A percentile compares a stretch with the other conserved stretches of the same genome.
Evolutionary conservation across 441 rosid genomes (phyloP).

Genomic region (Flueggea neowawraea): DNA sequence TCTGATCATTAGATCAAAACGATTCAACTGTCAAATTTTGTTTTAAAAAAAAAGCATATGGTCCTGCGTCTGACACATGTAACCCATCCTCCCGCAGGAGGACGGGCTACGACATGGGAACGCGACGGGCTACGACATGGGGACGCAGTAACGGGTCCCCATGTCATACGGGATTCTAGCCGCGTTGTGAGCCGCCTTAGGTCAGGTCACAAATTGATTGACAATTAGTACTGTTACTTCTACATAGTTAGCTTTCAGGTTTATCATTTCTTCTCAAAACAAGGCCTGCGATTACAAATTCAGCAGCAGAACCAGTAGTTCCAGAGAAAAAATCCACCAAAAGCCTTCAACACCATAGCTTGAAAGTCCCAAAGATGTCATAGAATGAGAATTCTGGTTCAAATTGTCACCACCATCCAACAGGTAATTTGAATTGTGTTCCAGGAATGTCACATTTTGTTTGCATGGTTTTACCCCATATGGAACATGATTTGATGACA

Average conservation of each 20-base stretch:
- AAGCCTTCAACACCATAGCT: conserved; percentile 25
- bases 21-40: too few relatives aligned
- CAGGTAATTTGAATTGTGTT: conserved; percentile 35
- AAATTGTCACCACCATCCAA: conserved; percentile 18
- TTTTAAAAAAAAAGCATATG: too few relatives aligned
- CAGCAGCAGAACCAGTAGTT: conserved; percentile 17
- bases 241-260: conserved; percentile 10
- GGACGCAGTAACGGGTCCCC: too few relatives aligned
- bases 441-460: conserved; percentile 25
- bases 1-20: too few relatives aligned
- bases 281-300: conserved; percentile 13
- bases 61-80: too few relatives aligned
- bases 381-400: conserved; percentile 26
- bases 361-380: conserved; percentile 45
- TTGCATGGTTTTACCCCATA: conserved; percentile 71
- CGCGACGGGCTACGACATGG: too few relatives aligned
- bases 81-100: too few relatives aligned
- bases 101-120: too few relatives aligned
- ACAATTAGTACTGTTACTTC: conserved; percentile 1
- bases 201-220: conserved; percentile 4
- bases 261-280: conserved; percentile 1
- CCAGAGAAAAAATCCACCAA: conserved; percentile 22
- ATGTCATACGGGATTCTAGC: too few relatives aligned
- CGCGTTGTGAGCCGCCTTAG: conserved; percentile 8
- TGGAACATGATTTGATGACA: conserved; percentile 38